Percentiles rank a stretch among this genome's conserved stretches.
Conservation (phyloP, 768 basidiomycete genomes). For the Cystobasidium onofrii region DNA sequence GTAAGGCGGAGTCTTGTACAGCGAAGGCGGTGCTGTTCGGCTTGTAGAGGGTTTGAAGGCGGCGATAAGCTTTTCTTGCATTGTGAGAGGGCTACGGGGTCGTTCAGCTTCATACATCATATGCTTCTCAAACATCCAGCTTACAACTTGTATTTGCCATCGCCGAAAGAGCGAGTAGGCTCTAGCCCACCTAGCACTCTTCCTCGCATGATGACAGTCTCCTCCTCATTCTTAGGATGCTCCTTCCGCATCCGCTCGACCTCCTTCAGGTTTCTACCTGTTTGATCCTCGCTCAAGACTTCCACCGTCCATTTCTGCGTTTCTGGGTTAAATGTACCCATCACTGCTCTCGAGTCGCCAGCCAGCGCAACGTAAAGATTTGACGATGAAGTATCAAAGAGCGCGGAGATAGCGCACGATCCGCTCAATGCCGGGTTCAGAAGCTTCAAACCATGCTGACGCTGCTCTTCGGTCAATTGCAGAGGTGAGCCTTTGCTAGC, state of each 20-base stretch:
- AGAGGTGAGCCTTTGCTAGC: conserved; percentile 50
- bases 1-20: conserved; percentile 81
- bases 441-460: conserved; percentile 52
- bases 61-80: conserved; percentile 61
- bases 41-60: conserved; percentile 53
- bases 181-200: conserved; percentile 81
- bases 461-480: conserved; percentile 50
- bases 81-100: conserved; percentile 54
- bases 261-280: conserved; percentile 81
- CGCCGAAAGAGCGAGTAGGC: conserved; percentile 57
- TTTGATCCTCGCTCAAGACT: conserved; percentile 92
- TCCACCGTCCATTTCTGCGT: conserved; percentile 72
- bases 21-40: conserved; percentile 49
- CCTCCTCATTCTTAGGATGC: conserved; percentile 68
- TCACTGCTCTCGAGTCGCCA: conserved; percentile 91
- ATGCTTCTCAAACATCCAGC: too few relatives aligned
- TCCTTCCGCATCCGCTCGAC: conserved; percentile 69
- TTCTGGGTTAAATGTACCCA: conserved; percentile 75
- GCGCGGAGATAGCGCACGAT: conserved; percentile 79
- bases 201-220: conserved; percentile 65
- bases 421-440: conserved; percentile 80
- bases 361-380: conserved; percentile 76
- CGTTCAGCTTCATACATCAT: too few relatives aligned
- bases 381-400: conserved; percentile 60
- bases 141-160: conserved; percentile 66